Evolutionary conservation across 352 stramenopile species (phyloP), one percentile per base, ranked within the genome.

Genomic region (Blastocystis sp.): DNA sequence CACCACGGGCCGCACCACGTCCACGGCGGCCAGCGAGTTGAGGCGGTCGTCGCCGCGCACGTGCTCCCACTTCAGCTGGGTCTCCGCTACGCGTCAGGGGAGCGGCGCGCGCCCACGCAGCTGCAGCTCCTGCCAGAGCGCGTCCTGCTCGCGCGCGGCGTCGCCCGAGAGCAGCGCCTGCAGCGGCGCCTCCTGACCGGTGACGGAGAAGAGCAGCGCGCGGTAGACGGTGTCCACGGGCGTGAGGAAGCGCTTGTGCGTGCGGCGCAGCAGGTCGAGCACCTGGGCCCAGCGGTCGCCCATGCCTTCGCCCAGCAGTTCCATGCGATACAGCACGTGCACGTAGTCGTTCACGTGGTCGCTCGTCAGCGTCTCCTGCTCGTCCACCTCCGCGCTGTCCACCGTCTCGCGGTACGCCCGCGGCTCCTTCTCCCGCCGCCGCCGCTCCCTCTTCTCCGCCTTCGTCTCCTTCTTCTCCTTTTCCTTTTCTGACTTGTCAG

Each of bases 271-370:
- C 43, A 79, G 28, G 9, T 19, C 17, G 3, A 48, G 60, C 7
- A 79, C 69, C 21, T 48, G 69, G 28, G 10, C 34, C 69, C 69
- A 79, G 19, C 69, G 69, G 60, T 79, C 69, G 48, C 69, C 69
- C 69, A 79, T 79, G 48, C 69, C 69, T 10, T 79, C 69, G 57
- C 69, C 69, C 6, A 63, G 45, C 57, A 79, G 43, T 28, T 79
- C 69, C 24, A 61, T 61, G 14, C 69, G 69, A 1, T 79, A 79
- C 9, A 79, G 7, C 19, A 79, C 48, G 10, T 79, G 48, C 3
- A 79, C 38, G 40, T 42, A 79, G 52, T 79, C 69, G 57, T 79
- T 79, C 3, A 79, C 14, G 57, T 79, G 69, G 60, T 79, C 69
- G 34, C 11, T 61, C 28, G 40, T 34, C 7, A 79, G 34, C 11